phyloP scores from a whole-genome alignment of 352 stramenopile genomes.

The Thalassiosira livingstoniorum region DNA sequence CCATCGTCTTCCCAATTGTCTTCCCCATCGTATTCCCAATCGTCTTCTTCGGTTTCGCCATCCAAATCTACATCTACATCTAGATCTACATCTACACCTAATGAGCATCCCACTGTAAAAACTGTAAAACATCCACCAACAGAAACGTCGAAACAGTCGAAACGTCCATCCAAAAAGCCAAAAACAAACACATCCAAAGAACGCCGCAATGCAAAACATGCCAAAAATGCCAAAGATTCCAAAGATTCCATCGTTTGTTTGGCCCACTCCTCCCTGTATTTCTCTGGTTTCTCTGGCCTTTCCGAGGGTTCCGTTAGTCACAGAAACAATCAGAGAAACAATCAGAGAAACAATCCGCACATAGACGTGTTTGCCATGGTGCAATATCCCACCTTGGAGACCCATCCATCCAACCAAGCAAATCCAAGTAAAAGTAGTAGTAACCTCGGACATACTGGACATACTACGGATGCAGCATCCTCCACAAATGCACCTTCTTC shows the following conservation, averaged over 20 bases:
- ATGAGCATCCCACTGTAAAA: background rate
- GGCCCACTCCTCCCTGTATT: background rate
- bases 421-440: background rate
- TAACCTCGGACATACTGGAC: background rate
- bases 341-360: background rate
- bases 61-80: background rate
- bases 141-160: background rate
- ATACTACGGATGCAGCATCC: background rate
- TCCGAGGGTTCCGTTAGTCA: too few relatives aligned
- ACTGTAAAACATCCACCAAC: background rate
- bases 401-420: background rate
- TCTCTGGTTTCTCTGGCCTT: too few relatives aligned
- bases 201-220: background rate
- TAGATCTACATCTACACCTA: too few relatives aligned
- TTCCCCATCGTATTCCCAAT: too few relatives aligned
- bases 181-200: background rate
- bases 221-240: too few relatives aligned
- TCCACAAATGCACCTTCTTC: background rate
- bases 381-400: background rate
- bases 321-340: too few relatives aligned
- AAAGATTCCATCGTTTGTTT: constrained; percentile 4
- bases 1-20: too few relatives aligned
- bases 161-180: background rate
- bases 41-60: background rate
- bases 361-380: constrained; percentile 36